Evolutionary conservation across 495 filamentous ascomycete species (phyloP).

Genomic region (Pseudevernia furfuracea): DNA sequence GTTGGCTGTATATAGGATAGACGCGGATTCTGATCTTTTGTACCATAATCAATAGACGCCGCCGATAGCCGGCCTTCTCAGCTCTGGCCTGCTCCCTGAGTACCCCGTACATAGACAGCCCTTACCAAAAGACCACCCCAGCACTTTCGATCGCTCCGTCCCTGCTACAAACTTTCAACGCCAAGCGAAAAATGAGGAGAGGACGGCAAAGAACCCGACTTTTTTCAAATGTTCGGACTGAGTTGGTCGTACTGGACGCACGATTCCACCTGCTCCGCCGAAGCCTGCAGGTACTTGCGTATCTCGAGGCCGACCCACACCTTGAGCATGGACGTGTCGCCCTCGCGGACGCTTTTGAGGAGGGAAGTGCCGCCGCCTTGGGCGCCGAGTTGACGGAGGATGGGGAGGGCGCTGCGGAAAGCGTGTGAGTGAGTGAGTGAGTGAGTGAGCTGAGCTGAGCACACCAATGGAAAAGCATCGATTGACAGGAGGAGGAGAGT

Average conservation of each 20-base stretch:
- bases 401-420: constrained; percentile 72
- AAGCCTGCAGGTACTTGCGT: constrained; percentile 76
- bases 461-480: not conserved
- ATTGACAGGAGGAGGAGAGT: not conserved
- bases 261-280: constrained; percentile 71
- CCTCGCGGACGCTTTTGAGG: constrained; percentile 46
- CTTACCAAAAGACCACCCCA: not conserved
- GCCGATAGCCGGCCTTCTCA: not conserved
- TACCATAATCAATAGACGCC: not conserved
- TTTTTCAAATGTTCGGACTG: constrained; percentile 64
- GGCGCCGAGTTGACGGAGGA: constrained; percentile 78
- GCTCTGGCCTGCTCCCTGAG: not conserved
- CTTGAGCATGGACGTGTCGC: constrained; percentile 86
- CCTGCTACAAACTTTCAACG: not conserved
- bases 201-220: too few species aligned
- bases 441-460: too few species aligned
- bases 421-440: too few species aligned
- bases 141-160: not conserved
- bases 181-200: not conserved
- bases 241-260: constrained; percentile 79
- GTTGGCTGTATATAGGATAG: not conserved
- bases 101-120: not conserved
- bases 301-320: constrained; percentile 92
- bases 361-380: constrained; percentile 62
- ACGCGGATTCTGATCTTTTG: not conserved